phyloP scores from a whole-genome alignment of 2,329 filamentous ascomycete genomes.

The Epicoccum sorghinum region DNA sequence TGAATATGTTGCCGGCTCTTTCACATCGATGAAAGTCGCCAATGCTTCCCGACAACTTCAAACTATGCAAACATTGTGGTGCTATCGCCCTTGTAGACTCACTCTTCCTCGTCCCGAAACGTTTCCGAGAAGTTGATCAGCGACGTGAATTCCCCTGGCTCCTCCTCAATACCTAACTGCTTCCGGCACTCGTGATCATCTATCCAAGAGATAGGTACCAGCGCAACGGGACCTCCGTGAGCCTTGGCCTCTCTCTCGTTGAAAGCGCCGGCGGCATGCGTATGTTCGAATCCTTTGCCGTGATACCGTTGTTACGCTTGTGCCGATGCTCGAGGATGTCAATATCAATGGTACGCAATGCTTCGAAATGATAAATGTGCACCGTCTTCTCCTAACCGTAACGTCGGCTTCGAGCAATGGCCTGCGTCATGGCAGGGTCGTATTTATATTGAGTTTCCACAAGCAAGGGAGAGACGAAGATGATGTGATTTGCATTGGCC shows the following conservation, averaged over 20 bases:
- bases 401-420: conserved; percentile 65
- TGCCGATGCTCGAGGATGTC: conserved; percentile 55
- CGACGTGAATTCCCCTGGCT: conserved; percentile 28
- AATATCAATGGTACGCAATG: conserved; percentile 69
- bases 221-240: conserved; percentile 20
- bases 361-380: conserved; percentile 74
- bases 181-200: conserved; percentile 16
- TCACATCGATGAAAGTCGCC: background rate
- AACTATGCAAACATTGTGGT: background rate
- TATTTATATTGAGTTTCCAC: conserved; percentile 60
- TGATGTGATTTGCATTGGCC: conserved; percentile 67
- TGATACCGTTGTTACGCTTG: conserved; percentile 34
- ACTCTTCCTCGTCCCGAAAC: conserved; percentile 27
- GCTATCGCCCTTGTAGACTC: background rate
- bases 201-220: conserved; percentile 39
- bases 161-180: conserved; percentile 19
- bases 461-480: conserved; percentile 66
- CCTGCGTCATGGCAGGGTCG: conserved; percentile 65
- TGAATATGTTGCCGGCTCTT: background rate
- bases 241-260: conserved; percentile 26
- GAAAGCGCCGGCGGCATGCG: conserved; percentile 8
- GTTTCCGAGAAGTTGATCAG: conserved; percentile 38
- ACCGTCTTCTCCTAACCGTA: conserved; percentile 65
- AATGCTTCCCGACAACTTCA: background rate
- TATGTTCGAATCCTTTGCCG: background rate